Evolutionary conservation across 192 early-diverging fungal species (phyloP), one percentile per base, ranked within the genome.

Genomic region (Funneliformis geosporum): DNA sequence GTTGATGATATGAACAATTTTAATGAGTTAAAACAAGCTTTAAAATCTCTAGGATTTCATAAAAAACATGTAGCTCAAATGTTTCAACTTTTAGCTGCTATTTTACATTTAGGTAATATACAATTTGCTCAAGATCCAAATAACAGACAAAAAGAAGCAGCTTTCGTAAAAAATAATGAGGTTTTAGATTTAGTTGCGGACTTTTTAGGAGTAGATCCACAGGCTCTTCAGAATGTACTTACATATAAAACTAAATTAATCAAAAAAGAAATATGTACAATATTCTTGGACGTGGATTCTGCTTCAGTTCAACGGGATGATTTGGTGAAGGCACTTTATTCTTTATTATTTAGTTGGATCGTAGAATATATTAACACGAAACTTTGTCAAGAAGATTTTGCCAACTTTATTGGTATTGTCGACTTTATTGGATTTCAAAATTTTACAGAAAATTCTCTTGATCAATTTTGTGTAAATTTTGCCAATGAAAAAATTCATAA

Each of bases 21-120:
- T 76, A 80, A 87, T 47, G 89, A 92, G 59, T 85, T 98, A 66
- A 90, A 94, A 50, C 87, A 85, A 7, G 92, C 96, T 16, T 88
- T 99, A 88, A 94, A 95, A 80, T 87, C 93, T 11, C 78, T 99
- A 16, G 95, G 97, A 18, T 91, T 99, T 39, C 90, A 89, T 39
- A 91, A 89, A 78, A 93, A 91, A 82, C 91, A 93, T 82, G 92
- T 93, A 59, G 92, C 89, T 39, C 93, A 95, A 79, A 94, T 97
- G 68, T 95, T 96, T 82, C 90, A 94, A 60, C 86, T 94, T 50
- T 82, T 99, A 55, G 91, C 96, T 0, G 91, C 94, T 28, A 92
- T 99, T 72, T 84, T 99, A 44, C 91, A 94, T 76, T 87, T 99
- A 21, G 95, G 96, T 23, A 96, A 98, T 80, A 81, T 99, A 70